Base-by-base conservation (phyloP, 2,329 filamentous ascomycete genomes). In the Xylaria sp. region DNA sequence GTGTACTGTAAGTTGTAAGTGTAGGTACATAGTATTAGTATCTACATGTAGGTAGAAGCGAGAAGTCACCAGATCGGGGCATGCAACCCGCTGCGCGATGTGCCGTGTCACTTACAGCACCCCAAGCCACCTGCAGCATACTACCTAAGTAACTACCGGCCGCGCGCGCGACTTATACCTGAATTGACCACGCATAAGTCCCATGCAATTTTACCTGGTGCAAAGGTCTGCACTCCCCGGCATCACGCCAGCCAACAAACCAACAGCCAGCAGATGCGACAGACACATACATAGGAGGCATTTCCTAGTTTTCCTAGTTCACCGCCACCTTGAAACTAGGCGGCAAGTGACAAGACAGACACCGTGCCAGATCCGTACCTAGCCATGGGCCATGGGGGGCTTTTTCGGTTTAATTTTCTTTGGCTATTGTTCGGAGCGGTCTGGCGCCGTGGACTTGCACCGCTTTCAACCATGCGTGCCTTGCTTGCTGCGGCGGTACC, bases 81-180 rank as follows among this genome's bases (percentile, higher is more conserved):
- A 21, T 36, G 54, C 58, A 57, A 47, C 21, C 21, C 24, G 27
- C 21, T 30, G 27, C 58, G 48, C 50, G 45, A 56, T 55, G 53
- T 61, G 63, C 45, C 58, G 69, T 69, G 69, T 69, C 67, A 71
- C 67, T 66, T 59, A 17, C 11, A n/a, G 5, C 14, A 7, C 24
- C 11, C 3, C 9, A 50, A 11, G 34, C 34, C 8, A 36, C 34
- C 34, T 36, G 8, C 34, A 36, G 34, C 21, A 50, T 50, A 24
- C 6, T 17, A 14, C 4, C 11, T 42, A 42, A 14, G 12, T 14
- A 17, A 14, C 39, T 42, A 42, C 14, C 14, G 39, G 12, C 14
- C 39, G 39, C 4, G 39, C 39, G 11, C 11, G 11, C 14, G 39
- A 14, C 14, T 11, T 42, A 42, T 42, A 42, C 50, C 21, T 32